phyloP scores from a whole-genome alignment of 1,139 yeast genomes.

The Fermentozyma sake region DNA sequence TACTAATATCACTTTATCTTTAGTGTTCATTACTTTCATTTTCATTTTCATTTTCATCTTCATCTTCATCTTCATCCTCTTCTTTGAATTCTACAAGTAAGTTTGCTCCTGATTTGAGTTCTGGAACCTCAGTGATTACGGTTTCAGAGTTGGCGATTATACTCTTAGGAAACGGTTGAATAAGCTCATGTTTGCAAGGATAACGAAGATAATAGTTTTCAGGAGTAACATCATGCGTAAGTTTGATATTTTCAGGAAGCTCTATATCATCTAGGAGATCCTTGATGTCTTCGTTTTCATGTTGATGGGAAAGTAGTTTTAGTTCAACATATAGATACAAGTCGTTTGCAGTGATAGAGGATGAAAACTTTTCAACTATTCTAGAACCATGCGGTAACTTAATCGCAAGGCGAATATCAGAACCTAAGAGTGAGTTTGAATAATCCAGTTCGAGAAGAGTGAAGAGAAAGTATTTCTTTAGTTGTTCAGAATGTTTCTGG shows the following conservation, averaged over 20 bases:
- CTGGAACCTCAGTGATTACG: conserved; percentile 19
- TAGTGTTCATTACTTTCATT: neutral
- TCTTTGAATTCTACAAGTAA: conserved; percentile 33
- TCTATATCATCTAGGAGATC: conserved; percentile 10
- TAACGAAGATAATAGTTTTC: conserved; percentile 21
- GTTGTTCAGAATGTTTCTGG: conserved; percentile 1
- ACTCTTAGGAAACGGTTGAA: conserved; percentile 43
- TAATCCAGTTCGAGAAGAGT: neutral
- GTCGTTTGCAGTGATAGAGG: conserved; percentile 48
- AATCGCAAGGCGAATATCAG: conserved; percentile 26
- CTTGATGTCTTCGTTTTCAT: conserved; percentile 9
- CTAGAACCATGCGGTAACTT: conserved; percentile 57
- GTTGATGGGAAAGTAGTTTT: conserved; percentile 17
- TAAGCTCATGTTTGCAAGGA: conserved; percentile 33
- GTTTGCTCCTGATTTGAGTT: conserved; percentile 36
- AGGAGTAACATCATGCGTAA: conserved; percentile 2
- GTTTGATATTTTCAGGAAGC: conserved; percentile 5
- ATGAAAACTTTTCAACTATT: conserved; percentile 50
- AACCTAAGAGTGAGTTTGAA: neutral
- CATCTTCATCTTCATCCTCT: conserved; percentile 6
- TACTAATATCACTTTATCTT: too few relatives aligned
- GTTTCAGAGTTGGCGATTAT: conserved; percentile 17
- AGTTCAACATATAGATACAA: conserved; percentile 64
- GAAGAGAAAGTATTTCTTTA: neutral
- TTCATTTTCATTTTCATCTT: conserved; percentile 1